Base-by-base conservation (phyloP, 306 rosid genomes). In the Senna siamea region DNA sequence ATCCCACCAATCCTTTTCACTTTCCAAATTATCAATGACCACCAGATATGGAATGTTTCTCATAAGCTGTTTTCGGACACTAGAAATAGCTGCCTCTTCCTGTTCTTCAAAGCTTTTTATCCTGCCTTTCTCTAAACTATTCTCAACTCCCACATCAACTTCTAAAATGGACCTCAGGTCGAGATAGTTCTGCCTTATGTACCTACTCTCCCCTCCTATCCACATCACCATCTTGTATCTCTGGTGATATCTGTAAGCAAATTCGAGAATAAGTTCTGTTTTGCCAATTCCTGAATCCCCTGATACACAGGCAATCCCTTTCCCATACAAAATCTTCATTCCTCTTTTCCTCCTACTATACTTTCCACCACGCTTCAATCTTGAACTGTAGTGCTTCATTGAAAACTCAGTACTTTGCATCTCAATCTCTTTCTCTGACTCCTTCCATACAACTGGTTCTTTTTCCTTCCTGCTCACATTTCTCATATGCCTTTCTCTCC, bases 1-100 rank as follows among this genome's bases (percentile, higher is more conserved):
- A 81, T 90, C 94, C 98, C 98, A 92, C 98, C 98, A 92, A 81
- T 92, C 98, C 70, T 87, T 89, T 82, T 90, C 98, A 51, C 94
- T 85, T 50, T 92, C 98, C 83, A 92, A 79, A 78, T 92, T 92
- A 76, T 92, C 98, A 28, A 92, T 90, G 62, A 92, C 72, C 63
- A 92, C 83, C 82, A 92, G 79, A 85, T 86, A 92, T 0, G 98
- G 98, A 55, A 92, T 79, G 84, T 85, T 90, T 73, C 92, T 90
- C 98, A 90, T 88, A 57, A 92, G 91, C 81, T 90, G 90, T 76
- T 84, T 90, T 52, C 98, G 93, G 50, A 90, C 84, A 84, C 93
- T 84, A 14, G 85, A 82, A 66, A 92, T 79, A 13, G 94, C 98
- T 22, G 86, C 88, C 54, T 78, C 92, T 77, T 92, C 98, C 61